Evolutionary conservation across 371 early-diverging fungal genomes (phyloP), one percentile per base, ranked within the genome.

Genomic region (Lichtheimia ornata): DNA sequence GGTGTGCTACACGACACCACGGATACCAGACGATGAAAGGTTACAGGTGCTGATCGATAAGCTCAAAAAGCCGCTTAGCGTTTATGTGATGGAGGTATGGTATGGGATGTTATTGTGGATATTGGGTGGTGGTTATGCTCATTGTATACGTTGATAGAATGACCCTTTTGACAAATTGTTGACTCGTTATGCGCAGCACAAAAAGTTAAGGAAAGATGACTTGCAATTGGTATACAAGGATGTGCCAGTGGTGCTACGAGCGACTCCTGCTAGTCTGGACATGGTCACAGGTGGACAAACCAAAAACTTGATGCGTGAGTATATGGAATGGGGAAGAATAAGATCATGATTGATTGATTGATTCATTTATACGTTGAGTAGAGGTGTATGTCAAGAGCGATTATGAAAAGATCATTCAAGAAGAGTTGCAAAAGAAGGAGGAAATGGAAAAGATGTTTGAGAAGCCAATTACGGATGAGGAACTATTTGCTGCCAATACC

Each of bases 41-140:
- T 15, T 53, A 4, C 50, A 59, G 5, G 20, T 6, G 0, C 12
- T 64, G 5, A 9, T 74, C 3, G 56, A 61, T 0, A 57, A 42
- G 22, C 27, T 72, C 7, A 42, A 45, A 18, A 74, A 74, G 27
- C 72, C 76, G 17, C 56, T 76, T 51, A 69, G 69, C 24, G 52
- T 76, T 12, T 60, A 67, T 50, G 59, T 79, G 51, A 64, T 72
- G 72, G 69, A 79, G 65, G 79, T 74, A 70, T 64, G 66, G 17
- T 27, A 25, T 17, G 11, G 7, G 24, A 35, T 4, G 15, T 0
- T 57, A 6, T 25, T n/a, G 1, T 27, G 13, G 50, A 3, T 11
- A 12, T 11, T 7, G 4, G 18, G 3, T 9, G 27, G 4, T 58
- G 18, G 35, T 35, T 28, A 7, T 30, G 12, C 52, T 52, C 28